These are phyloP conservation scores for Pezicula neosporulosa DNA, from an alignment of 2,329 filamentous ascomycete species.

Conservation along the genomic window DNA sequence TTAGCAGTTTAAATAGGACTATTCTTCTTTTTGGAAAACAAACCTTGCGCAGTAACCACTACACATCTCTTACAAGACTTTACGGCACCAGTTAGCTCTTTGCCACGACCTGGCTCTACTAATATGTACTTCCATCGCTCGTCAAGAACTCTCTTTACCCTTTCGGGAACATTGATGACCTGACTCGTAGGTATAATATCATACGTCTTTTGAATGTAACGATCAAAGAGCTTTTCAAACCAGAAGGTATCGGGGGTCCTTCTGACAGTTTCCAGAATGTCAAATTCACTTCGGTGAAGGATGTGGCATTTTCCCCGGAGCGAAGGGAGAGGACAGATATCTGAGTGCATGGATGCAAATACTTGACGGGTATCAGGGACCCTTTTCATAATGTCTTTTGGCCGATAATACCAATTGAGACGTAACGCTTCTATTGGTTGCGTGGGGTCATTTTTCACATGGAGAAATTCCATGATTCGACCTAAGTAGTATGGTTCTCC, in stretches of 20 bases:
- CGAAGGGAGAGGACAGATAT: constrained; percentile 87
- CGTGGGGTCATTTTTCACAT: constrained; percentile 68
- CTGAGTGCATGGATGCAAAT: constrained; percentile 98
- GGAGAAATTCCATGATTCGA: constrained; percentile 97
- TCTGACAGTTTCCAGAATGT: constrained; percentile 78
- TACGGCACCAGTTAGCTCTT: constrained; percentile 92
- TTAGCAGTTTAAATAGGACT: constrained; percentile 7
- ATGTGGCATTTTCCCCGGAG: constrained; percentile 93
- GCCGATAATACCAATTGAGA: constrained; percentile 98
- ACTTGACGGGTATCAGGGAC: constrained; percentile 86
- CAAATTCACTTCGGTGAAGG: constrained; percentile 81
- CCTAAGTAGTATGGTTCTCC: constrained; percentile 97
- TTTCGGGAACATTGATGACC: constrained; percentile 94
- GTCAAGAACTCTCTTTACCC: constrained; percentile 92
- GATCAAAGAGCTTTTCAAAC: constrained; percentile 96
- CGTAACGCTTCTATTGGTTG: constrained; percentile 81
- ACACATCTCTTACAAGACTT: constrained; percentile 98
- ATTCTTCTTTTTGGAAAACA: constrained; percentile 29
- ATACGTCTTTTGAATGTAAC: constrained; percentile 97
- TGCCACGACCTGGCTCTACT: constrained; percentile 88
- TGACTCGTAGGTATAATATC: constrained; percentile 89
- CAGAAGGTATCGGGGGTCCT: constrained; percentile 86
- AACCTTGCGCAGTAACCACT: constrained; percentile 87
- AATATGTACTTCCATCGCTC: constrained; percentile 96
- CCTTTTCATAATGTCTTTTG: constrained; percentile 91